phyloP scores from a whole-genome alignment of 805 yeast genomes.

The Monosporozyma aerobia region DNA sequence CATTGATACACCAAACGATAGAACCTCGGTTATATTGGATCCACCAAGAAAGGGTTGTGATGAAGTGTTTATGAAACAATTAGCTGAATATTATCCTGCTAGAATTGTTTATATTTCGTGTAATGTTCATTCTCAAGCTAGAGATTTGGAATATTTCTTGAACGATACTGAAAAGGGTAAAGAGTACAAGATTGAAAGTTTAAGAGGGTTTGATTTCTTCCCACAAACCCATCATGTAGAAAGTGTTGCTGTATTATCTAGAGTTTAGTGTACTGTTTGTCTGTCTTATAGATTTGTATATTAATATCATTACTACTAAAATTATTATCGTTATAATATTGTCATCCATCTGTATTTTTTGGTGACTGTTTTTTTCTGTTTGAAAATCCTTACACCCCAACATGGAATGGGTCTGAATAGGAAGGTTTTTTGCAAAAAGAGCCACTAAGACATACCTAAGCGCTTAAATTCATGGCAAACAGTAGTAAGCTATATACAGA shows the following conservation, averaged over 20 bases:
- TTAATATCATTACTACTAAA: not conserved
- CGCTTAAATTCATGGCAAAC: too few relatives aligned
- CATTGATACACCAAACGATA: conserved; percentile 61
- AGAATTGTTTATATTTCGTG: conserved; percentile 91
- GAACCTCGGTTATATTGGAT: conserved; percentile 86
- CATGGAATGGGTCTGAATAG: too few relatives aligned
- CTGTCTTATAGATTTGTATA: not conserved
- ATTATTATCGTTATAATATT: too few relatives aligned
- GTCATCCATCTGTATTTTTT: not conserved
- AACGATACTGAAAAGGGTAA: conserved; percentile 53
- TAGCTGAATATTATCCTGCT: conserved; percentile 74
- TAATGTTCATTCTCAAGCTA: conserved; percentile 95
- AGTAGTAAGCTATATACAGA: too few relatives aligned
- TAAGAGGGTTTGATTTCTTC: conserved; percentile 93
- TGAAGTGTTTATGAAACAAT: conserved; percentile 73
- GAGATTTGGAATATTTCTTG: conserved; percentile 81
- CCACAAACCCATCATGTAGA: conserved; percentile 93
- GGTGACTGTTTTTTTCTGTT: not conserved
- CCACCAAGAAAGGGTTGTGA: conserved; percentile 98
- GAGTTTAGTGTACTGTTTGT: conserved; percentile 10
- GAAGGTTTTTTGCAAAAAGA: too few relatives aligned
- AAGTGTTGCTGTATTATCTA: conserved; percentile 64
- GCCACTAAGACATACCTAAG: too few relatives aligned
- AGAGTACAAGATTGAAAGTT: conserved; percentile 63
- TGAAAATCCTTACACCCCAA: not conserved